Percentiles rank a stretch among this genome's conserved stretches.
Evolutionary conservation across 805 yeast species (phyloP).

Genomic region (Candida rishiriensis): DNA sequence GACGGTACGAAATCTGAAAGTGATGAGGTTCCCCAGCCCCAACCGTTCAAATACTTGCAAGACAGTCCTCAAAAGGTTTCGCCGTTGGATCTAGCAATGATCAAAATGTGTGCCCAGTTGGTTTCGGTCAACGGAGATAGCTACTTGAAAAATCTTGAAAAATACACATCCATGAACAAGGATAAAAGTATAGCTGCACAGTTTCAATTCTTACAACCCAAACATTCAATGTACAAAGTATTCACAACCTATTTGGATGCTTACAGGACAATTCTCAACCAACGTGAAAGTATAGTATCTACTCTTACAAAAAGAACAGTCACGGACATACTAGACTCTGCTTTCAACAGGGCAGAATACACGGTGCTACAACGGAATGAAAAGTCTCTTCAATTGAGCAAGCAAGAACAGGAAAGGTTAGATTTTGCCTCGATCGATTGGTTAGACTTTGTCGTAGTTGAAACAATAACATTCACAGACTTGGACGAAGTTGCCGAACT

Average conservation of each 20-base stretch:
- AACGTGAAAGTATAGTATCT: constrained; percentile 17
- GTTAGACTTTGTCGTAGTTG: constrained; percentile 76
- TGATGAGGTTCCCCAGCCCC: constrained; percentile 8
- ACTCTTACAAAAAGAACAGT: constrained; percentile 11
- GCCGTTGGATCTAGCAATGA: constrained; percentile 57
- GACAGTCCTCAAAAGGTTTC: constrained; percentile 41
- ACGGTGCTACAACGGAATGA: constrained; percentile 34
- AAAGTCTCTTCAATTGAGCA: constrained; percentile 26
- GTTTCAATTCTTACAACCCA: constrained; percentile 59
- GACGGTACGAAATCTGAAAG: neutral
- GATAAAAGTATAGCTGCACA: constrained; percentile 40
- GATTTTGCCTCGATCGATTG: constrained; percentile 80
- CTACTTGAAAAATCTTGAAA: constrained; percentile 35
- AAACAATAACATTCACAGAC: constrained; percentile 60
- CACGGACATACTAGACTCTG: constrained; percentile 37
- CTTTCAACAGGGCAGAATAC: constrained; percentile 56
- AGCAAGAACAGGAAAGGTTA: constrained; percentile 35
- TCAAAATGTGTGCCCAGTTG: constrained; percentile 69
- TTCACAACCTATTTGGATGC: constrained; percentile 51
- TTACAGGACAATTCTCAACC: constrained; percentile 39
- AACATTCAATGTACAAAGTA: constrained; percentile 56
- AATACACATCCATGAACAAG: constrained; percentile 23
- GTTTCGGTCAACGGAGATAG: constrained; percentile 56
- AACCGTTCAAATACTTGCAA: constrained; percentile 24
- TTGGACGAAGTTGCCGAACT: constrained; percentile 55